Evolutionary conservation across 768 basidiomycete genomes (phyloP), one percentile per base, ranked within the genome.

Genomic region (Cyathus striatus): DNA sequence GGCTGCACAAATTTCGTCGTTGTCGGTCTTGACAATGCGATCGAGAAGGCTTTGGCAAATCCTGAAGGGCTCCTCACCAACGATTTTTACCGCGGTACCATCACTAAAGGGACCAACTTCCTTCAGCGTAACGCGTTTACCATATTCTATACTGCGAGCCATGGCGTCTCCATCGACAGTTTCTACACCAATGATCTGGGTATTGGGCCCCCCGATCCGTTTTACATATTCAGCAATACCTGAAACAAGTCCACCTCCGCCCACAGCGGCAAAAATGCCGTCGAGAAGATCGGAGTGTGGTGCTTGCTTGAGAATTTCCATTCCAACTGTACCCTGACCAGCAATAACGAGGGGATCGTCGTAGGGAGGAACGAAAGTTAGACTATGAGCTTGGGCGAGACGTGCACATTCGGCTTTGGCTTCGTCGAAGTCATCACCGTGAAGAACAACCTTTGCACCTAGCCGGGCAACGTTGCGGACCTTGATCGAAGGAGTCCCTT

Each of bases 81-180:
- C 94, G 38, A 93, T 76, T 62, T 88, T 88, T 35, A 99, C 96
- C 3, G 96, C 96, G 2, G 96, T 99, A 18, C 96, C 96, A 56
- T 99, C 96, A 50, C 87, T 88, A 64, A 99, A 99, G 3, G 93
- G 89, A 4, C 96, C 96, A 4, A 97, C 92, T 56, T 99, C 96
- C 16, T 73, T 62, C 48, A 99, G 65, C 13, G 83, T 83, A 1
- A 95, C 81, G 25, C 94, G 77, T 50, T 91, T 77, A 3, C 95
- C 93, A 47, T 79, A 76, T 42, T 74, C 73, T 44, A 99, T 58
- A 62, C 91, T 95, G 59, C 73, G 71, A 9, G 78, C 76, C 90
- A 99, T 95, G 12, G 94, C 93, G 61, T 98, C 94, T 0, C 83
- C 96, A 58, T 99, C 96, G 24, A 86, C 47, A 1, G 96, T 98